A percentile compares a stretch with the other conserved stretches of the same genome.
Conservation (phyloP, 352 stramenopile genomes). For the Blastocystis sp. region DNA sequence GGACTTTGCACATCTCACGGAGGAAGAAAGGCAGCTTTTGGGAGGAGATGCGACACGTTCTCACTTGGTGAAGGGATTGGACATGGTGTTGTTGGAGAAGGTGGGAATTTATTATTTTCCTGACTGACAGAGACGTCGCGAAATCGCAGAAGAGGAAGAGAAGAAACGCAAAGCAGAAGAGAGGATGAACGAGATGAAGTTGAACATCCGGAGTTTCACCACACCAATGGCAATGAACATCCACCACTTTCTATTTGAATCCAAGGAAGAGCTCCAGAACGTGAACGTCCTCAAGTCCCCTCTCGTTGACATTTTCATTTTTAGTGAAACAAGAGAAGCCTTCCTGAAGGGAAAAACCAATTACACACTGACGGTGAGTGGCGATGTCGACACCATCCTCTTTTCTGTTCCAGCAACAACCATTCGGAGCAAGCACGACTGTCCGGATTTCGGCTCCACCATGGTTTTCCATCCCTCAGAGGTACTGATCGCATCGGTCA, state of each 20-base stretch:
- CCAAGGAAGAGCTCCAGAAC: background rate
- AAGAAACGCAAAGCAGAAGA: slow-evolving; percentile 2
- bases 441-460: background rate
- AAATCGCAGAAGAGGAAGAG: slow-evolving; percentile 30
- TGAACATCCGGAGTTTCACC: background rate
- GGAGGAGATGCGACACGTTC: background rate
- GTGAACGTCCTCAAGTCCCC: background rate
- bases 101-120: background rate
- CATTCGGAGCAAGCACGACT: slow-evolving; percentile 39
- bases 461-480: background rate
- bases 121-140: background rate
- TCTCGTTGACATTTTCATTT: background rate
- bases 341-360: slow-evolving; percentile 32
- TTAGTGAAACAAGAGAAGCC: background rate
- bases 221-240: background rate
- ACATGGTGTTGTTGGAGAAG: slow-evolving; percentile 10
- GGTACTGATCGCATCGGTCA: background rate
- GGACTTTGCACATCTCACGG: slow-evolving; percentile 36
- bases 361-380: background rate
- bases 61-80: slow-evolving; percentile 30
- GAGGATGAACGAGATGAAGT: background rate
- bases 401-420: background rate
- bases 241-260: background rate
- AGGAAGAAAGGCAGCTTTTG: slow-evolving; percentile 12
- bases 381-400: background rate